Conservation (phyloP, 257 asterid genomes). For the Rauvolfia tetraphylla region DNA sequence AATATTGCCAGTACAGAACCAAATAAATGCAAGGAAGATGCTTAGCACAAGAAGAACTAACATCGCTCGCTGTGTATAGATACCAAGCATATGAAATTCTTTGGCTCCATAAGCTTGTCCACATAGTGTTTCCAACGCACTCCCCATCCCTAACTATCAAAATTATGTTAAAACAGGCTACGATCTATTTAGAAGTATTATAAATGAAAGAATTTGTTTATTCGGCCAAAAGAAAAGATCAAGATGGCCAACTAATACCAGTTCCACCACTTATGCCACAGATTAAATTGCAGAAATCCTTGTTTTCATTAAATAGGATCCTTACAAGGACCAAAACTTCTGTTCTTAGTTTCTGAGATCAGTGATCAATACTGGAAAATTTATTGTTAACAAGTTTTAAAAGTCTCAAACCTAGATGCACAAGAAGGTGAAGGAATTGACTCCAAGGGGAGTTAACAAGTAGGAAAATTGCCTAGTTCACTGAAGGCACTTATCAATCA, state of each 20-base stretch:
- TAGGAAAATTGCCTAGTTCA: not conserved
- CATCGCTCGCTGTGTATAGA: too few species aligned
- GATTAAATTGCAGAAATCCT: too few species aligned
- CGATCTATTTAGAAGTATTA: not conserved
- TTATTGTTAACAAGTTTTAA: not conserved
- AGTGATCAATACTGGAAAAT: not conserved
- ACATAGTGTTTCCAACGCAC: constrained; percentile 69
- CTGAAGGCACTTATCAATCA: not conserved
- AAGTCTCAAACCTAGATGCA: not conserved
- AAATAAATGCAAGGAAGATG: too few species aligned
- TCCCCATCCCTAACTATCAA: constrained; percentile 68
- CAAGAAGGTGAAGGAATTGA: not conserved
- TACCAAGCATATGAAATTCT: too few species aligned
- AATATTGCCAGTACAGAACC: too few species aligned
- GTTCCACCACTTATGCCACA: too few species aligned
- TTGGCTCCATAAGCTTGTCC: too few species aligned
- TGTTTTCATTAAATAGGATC: not conserved
- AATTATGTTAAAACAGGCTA: constrained; percentile 1
- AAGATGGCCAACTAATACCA: not conserved
- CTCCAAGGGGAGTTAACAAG: not conserved
- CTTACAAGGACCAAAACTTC: not conserved
- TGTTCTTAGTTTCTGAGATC: too few species aligned
- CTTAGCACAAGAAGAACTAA: too few species aligned
- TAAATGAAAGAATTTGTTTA: not conserved
- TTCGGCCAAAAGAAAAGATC: not conserved